Evolutionary conservation across 2,329 filamentous ascomycete genomes (phyloP).

Genomic region (Penicillium sp.): DNA sequence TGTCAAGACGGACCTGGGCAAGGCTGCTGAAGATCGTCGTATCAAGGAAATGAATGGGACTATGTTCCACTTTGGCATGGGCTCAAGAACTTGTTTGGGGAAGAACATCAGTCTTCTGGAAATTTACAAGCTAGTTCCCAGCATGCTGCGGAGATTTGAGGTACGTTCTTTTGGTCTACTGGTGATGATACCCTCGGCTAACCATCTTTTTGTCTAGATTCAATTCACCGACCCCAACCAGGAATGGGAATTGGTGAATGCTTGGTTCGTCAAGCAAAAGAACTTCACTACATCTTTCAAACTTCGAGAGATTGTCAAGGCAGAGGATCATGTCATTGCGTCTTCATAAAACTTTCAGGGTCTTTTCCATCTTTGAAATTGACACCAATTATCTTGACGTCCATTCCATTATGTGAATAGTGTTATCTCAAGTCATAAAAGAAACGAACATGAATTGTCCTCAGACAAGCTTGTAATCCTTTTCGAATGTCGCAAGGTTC

Average conservation of each 20-base stretch:
- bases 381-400: background rate
- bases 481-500: background rate
- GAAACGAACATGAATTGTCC: background rate
- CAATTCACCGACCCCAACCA: constrained; percentile 4
- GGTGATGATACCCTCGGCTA: background rate
- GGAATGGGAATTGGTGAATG: constrained; percentile 7
- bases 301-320: constrained; percentile 3
- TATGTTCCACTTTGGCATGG: constrained; percentile 20
- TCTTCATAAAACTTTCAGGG: background rate
- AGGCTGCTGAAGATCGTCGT: background rate
- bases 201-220: background rate
- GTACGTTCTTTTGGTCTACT: background rate
- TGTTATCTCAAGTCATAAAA: background rate
- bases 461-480: background rate
- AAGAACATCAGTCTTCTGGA: constrained; percentile 28
- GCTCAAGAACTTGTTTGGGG: constrained; percentile 22
- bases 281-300: constrained; percentile 8
- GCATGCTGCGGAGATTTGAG: constrained; percentile 16
- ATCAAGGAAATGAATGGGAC: constrained; percentile 15
- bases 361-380: background rate
- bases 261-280: constrained; percentile 9
- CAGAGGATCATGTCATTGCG: background rate
- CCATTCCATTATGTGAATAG: background rate
- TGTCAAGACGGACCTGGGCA: constrained; percentile 1
- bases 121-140: constrained; percentile 29